Evolutionary conservation across 2,329 filamentous ascomycete genomes (phyloP), one percentile per base, ranked within the genome.

Genomic region (Plectosphaerella cucumerina): DNA sequence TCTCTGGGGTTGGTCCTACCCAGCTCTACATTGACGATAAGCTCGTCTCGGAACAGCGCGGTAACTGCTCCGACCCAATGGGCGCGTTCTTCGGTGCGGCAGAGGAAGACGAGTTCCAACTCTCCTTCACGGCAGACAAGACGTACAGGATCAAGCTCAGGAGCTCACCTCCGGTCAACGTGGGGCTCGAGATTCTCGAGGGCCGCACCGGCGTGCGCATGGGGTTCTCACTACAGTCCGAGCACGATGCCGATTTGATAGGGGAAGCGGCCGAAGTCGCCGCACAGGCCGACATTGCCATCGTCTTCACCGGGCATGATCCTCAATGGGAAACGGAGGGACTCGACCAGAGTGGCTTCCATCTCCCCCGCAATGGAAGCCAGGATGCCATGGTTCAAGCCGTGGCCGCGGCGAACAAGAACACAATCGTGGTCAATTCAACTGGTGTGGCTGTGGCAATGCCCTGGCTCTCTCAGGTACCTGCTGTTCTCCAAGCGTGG

Each of bases 271-370:
- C 82, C 2, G 70, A 77, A 11, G 67, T 79, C 4, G 85, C 85
- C n/a, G 74, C 75, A 56, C 70, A 75, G 10, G 77, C 78, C 1
- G 83, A 87, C 35, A 76, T 84, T 52, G 84, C 85, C 15, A 69
- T 94, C 52, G 73, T 93, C 14, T 48, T 53, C 21, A 41, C 35
- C 15, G 85, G 85, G 2, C 73, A 87, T 21, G 85, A 86, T 57
- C 74, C 64, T 5, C 61, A 64, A 51, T 67, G 64, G 65, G 66
- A 69, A 58, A 67, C 65, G 0, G 66, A 89, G 84, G 71, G 74
- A 45, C 84, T 85, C 56, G 86, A 89, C 62, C 81, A 86, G 51
- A 86, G 85, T 62, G 86, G 85, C 64, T 72, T 89, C 48, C 84
- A 82, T 6, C 69, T 87, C 1, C 88, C 85, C 78, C 71, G 72